phyloP scores from a whole-genome alignment of 352 stramenopile genomes.

The Pythium insidiosum region DNA sequence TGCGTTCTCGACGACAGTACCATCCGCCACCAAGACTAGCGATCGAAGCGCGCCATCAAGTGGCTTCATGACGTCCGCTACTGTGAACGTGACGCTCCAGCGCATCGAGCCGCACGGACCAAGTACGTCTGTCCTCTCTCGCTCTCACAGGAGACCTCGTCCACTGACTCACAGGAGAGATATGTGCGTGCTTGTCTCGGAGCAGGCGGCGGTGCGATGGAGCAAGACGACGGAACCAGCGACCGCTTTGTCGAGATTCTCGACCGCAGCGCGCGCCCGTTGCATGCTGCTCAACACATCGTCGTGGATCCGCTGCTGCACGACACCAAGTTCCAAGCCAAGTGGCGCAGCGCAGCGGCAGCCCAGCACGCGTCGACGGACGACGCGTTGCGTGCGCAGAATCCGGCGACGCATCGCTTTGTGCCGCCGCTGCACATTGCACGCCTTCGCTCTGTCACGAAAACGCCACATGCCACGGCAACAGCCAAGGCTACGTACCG shows the following conservation, averaged over 20 bases:
- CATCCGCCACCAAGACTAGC: no score
- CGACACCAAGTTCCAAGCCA: constrained; percentile 51
- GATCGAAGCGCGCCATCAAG: no score
- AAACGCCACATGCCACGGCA: no score
- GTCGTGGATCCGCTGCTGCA: constrained; percentile 45
- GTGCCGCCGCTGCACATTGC: constrained; percentile 42
- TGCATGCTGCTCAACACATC: constrained; percentile 28
- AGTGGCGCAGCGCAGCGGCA: constrained; percentile 20
- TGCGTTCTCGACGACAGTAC: no score
- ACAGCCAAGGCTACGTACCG: no score
- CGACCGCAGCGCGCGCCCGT: constrained; percentile 22
- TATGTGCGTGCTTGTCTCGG: no score
- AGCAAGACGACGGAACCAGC: constrained; percentile 11
- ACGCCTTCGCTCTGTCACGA: no score
- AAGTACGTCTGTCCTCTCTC: no score
- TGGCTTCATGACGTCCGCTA: no score
- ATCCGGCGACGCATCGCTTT: constrained; percentile 44
- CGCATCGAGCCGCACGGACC: no score
- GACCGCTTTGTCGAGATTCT: constrained; percentile 57
- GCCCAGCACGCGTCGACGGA: constrained; percentile 29
- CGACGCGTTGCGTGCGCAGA: constrained; percentile 22
- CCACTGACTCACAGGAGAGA: no score
- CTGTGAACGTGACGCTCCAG: constrained; percentile 15
- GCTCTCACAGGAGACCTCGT: no score
- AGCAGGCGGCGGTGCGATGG: background rate